phyloP scores from a whole-genome alignment of 176 grass and related monocot genomes.

The Carex pumila region DNA sequence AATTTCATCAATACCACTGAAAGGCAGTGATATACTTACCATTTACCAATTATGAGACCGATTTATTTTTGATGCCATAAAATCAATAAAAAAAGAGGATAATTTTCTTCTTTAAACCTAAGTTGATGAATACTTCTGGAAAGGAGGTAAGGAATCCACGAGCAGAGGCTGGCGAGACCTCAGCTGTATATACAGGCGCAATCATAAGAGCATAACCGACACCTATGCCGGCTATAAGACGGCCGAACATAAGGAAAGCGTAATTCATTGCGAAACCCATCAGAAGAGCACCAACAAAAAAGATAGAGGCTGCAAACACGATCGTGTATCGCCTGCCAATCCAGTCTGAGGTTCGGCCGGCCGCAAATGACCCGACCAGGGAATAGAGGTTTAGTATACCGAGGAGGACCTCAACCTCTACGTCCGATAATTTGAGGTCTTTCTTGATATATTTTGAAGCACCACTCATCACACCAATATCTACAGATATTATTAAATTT shows the following conservation, averaged over 20 bases:
- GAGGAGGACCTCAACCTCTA: slow-evolving; percentile 49
- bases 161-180: slow-evolving; percentile 61
- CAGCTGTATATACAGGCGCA: slow-evolving; percentile 74
- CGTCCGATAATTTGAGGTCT: slow-evolving; percentile 40
- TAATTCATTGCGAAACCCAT: slow-evolving; percentile 74
- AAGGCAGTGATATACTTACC: no score
- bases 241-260: slow-evolving; percentile 67
- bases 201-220: slow-evolving; percentile 83
- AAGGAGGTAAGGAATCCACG: slow-evolving; percentile 74
- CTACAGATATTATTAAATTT: slow-evolving; percentile 10
- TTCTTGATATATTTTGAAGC: slow-evolving; percentile 52
- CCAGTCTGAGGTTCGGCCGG: slow-evolving; percentile 69
- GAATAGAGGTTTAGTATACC: slow-evolving; percentile 82
- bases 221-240: slow-evolving; percentile 65
- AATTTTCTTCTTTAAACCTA: not conserved
- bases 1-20: not conserved
- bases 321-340: slow-evolving; percentile 71
- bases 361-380: slow-evolving; percentile 64
- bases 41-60: no score
- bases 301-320: slow-evolving; percentile 62
- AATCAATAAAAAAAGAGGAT: not conserved
- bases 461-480: slow-evolving; percentile 87
- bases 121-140: slow-evolving; percentile 92
- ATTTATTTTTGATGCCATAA: no score
- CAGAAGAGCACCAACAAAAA: slow-evolving; percentile 60